Base-by-base conservation (phyloP, 75 land plant species). In the Pseudotsuga menziesii region DNA sequence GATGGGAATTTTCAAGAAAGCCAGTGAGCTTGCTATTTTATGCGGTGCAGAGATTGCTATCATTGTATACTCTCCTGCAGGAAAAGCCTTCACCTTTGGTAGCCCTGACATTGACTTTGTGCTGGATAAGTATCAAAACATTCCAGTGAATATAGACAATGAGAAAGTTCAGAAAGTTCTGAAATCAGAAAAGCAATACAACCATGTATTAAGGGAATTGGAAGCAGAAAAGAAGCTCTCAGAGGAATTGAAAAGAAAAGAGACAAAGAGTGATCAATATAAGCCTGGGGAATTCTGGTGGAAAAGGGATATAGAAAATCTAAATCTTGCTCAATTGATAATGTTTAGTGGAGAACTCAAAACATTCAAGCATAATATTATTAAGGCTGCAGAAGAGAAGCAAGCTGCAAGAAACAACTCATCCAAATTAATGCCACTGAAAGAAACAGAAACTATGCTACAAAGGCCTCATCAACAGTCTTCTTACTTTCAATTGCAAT, bases 1-100 rank as follows among this genome's bases (percentile, higher is more conserved):
- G 26, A 78, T 75, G 15, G 87, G 87, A 1, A 59, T 85, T 39
- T 83, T 85, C 72, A 85, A 85, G 81, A 85, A 85, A 27, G 87
- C 87, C n/a, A 82, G 87, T 44, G 87, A 85, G 81, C 87, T 85
- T n/a, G 78, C 85, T 17, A 78, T 82, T 56, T 59, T 85, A 23
- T 85, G 87, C 36, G 87, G 87, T 15, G 78, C 84, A 1, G 85
- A 85, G 77, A 84, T 85, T 32, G 87, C 80, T 17, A 79, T 85
- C 58, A 79, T 85, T 5, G 87, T 85, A 15, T 82, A 83, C 35
- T 85, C 87, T 39, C 87, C 83, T 17, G 87, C 87, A 32, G 87
- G 87, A 7, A 85, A 85, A 75, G 87, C 87, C 9, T 85, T 85
- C 78, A 78, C 84, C 3, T 85, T 82, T 71, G 87, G 87, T 1